Base-by-base conservation (phyloP, 768 basidiomycete species). In the Pleurotus sapidus region DNA sequence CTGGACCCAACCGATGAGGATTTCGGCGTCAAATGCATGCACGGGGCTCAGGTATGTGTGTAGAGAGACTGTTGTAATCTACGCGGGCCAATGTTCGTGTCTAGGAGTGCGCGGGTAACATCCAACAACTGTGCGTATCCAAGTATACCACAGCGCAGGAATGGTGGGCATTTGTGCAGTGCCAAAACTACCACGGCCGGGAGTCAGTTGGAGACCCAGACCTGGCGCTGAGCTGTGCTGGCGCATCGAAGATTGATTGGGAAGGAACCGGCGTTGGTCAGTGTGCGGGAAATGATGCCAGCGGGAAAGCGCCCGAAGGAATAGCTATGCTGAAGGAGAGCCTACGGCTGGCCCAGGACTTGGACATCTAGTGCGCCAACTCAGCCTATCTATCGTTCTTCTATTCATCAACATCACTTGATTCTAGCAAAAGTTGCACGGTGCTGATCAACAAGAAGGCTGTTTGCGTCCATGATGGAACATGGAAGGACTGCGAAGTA, bases 131-230 rank as follows among this genome's bases (percentile, higher is more conserved):
- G 24, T 98, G 95, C 69, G 88, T 80, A 27, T 76, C 80, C 55
- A 84, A 85, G 67, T 77, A 91, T 59, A 74, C 80, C 20, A 71
- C 74, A 40, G 61, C 69, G 24, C 55, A 56, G n/a, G 74, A 73
- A 18, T 93, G 91, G 89, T 95, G 93, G 93, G 72, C 82, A 51
- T 95, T 93, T 63, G 76, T 93, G 18, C 84, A 83, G 58, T 95
- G 93, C 69, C 83, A 91, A 65, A 93, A 93, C 68, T 86, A 77
- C 62, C 77, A 84, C 62, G 88, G 83, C 20, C 72, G 77, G 6
- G 74, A 78, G 20, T 72, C 78, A 27, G 83, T 96, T 46, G 95
- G 95, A 15, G 70, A 72, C 15, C 79, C 86, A 0, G 81, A 80
- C 15, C 79, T 86, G 18, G 88, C 89, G 1, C 65, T 82, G 55